Base-by-base conservation (phyloP, 2,329 filamentous ascomycete genomes). In the Gyromitra esculenta region DNA sequence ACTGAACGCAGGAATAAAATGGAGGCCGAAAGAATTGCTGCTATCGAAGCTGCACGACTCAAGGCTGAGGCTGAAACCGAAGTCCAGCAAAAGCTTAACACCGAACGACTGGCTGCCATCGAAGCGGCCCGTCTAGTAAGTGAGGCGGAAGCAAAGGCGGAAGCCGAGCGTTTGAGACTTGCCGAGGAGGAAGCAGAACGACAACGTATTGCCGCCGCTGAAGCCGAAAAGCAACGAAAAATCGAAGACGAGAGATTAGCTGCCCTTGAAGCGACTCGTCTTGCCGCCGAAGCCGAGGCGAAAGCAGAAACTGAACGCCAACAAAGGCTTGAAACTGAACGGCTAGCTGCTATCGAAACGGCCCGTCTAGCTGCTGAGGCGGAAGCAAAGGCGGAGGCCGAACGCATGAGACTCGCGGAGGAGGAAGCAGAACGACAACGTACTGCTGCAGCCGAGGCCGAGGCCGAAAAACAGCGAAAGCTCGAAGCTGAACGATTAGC, bases 61-160 rank as follows among this genome's bases (percentile, higher is more conserved):
- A 25, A 31, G 35, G 75, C 50, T 48, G 56, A 69, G 37, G 66
- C 59, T 15, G 75, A 76, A 66, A 59, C 45, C 35, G 70, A 76
- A 25, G 64, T 31, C 39, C 45, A 41, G 60, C 75, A 45, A 76
- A 63, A 56, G 25, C 65, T 39, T n/a, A 70, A 75, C 21, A 15
- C 11, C 1, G 54, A 73, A 52, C 56, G 15, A n/a, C 35, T 73
- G 1, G 62, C 63, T 5, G n/a, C 50, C 5, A 39, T 66, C 9
- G 69, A 66, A 37, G 15, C 50, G 9, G 50, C 65, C 15, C 73
- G 52, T 5, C 25, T 62, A 3, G 18, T 35, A 56, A 43, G 39
- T 45, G 59, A 62, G 41, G 35, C 62, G 0, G 48, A 71, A 54
- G 69, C 73, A 37, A 75, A 74, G 8, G 78, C 77, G 18, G 76